phyloP scores from a whole-genome alignment of 225 moss, liverwort and hornwort species.

The Marchantia paleacea region DNA sequence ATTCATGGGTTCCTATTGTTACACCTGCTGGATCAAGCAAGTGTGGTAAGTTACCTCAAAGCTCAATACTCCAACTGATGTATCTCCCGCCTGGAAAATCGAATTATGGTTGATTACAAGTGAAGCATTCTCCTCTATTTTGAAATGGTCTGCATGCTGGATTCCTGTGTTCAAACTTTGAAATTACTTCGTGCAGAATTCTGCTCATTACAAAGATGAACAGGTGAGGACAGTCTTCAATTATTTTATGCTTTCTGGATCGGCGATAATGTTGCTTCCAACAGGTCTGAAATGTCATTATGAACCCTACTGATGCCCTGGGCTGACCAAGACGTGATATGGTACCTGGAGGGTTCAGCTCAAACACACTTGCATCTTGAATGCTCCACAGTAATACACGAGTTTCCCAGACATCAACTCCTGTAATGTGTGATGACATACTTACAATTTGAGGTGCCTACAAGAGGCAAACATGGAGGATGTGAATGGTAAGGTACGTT shows the following conservation, averaged over 20 bases:
- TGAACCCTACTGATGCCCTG: too few relatives aligned
- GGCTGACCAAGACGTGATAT: neutral
- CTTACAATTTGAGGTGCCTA: slow-evolving; percentile 48
- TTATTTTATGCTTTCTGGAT: too few relatives aligned
- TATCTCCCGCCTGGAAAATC: slow-evolving; percentile 56
- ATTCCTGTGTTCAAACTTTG: slow-evolving; percentile 2
- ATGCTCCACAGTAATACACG: slow-evolving; percentile 65
- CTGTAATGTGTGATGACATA: slow-evolving; percentile 50
- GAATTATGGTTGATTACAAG: slow-evolving; percentile 9
- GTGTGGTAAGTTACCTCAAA: slow-evolving; percentile 45
- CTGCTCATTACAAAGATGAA: neutral
- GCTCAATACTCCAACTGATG: slow-evolving; percentile 56
- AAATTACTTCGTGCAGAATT: neutral
- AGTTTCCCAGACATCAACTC: slow-evolving; percentile 69
- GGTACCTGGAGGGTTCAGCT: slow-evolving; percentile 49
- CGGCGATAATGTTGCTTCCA: too few relatives aligned
- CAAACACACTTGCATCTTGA: slow-evolving; percentile 55
- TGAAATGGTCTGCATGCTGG: neutral
- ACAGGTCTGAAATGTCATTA: too few relatives aligned
- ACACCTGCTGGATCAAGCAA: neutral
- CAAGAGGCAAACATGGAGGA: neutral
- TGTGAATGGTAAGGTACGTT: neutral
- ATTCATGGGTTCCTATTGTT: neutral
- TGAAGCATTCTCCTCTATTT: slow-evolving; percentile 2
- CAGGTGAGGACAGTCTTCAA: neutral